Evolutionary conservation across 2,329 filamentous ascomycete genomes (phyloP).

Genomic region (Xylariaceae sp.): DNA sequence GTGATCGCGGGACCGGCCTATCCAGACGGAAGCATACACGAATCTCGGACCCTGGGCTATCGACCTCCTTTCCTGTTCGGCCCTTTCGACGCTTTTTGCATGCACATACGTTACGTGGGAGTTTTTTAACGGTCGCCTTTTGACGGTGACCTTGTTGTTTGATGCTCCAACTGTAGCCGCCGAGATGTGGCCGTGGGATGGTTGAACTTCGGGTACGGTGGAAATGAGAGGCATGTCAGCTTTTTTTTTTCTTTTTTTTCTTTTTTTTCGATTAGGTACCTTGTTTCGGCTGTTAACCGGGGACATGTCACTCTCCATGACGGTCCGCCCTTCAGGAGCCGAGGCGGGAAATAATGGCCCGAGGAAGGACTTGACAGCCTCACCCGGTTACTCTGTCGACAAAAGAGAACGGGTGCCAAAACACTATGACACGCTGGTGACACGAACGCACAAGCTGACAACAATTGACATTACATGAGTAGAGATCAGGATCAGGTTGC

Average conservation of each 20-base stretch:
- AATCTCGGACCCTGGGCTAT: background rate
- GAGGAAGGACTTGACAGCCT: background rate
- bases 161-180: slow-evolving; percentile 3
- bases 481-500: background rate
- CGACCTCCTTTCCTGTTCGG: slow-evolving; percentile 4
- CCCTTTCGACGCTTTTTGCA: background rate
- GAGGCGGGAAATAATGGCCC: background rate
- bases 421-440: background rate
- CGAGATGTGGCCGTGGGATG: slow-evolving; percentile 17
- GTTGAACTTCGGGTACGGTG: background rate
- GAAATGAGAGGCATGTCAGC: background rate
- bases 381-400: background rate
- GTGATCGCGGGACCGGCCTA: background rate
- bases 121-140: background rate
- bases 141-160: background rate
- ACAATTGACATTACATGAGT: slow-evolving; percentile 6
- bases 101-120: slow-evolving; percentile 4
- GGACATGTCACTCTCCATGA: slow-evolving; percentile 1
- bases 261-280: background rate
- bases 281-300: slow-evolving; percentile 8
- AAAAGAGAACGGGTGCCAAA: background rate
- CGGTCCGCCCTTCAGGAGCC: background rate
- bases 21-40: background rate
- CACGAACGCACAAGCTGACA: background rate
- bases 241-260: too few relatives aligned